Evolutionary conservation across 2,329 filamentous ascomycete genomes (phyloP), one percentile per base, ranked within the genome.

Genomic region (Myriosclerotinia duriaeana): DNA sequence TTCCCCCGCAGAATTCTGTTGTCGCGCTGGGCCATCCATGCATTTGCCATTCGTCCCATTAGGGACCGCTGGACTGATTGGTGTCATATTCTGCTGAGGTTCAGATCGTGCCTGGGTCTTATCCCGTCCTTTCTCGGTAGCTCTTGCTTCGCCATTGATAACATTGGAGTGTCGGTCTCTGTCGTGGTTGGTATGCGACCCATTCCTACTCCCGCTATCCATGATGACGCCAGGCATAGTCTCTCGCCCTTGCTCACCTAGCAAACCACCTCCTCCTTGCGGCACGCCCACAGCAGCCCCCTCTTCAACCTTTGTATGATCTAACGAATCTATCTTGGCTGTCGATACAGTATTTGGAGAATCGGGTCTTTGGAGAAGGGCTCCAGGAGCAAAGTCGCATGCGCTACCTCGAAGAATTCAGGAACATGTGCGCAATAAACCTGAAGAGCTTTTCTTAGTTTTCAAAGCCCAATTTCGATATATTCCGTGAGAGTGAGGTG

Each of bases 171-270:
- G 77, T 55, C 74, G 67, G 69, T 82, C 79, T 80, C 82, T 82
- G 74, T 86, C 82, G 76, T 86, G 82, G 74, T 86, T 83, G 72
- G 81, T 82, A 75, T 80, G 83, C 74, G 79, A 78, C 71, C 82
- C 82, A 74, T 83, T 83, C 74, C 81, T 80, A 74, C 77, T 78
- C 77, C 82, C 82, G 78, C 82, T 81, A 71, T 85, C 83, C 83
- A 85, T 85, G 72, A 79, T 82, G 78, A 84, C 79, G 73, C 83
- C 82, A 70, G 83, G 82, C 83, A 85, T 85, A 74, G 69, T 77
- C 73, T 70, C 71, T 67, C 61, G 65, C 52, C 67, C 66, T 44
- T 66, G 56, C 58, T 68, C 67, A 53, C 69, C 71, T 69, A 70
- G 70, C 68, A 54, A 58, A 69, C 69, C 70, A 66, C 69, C 74